Conservation (phyloP, 75 land plant genomes). For the Selaginella tamariscina region DNA sequence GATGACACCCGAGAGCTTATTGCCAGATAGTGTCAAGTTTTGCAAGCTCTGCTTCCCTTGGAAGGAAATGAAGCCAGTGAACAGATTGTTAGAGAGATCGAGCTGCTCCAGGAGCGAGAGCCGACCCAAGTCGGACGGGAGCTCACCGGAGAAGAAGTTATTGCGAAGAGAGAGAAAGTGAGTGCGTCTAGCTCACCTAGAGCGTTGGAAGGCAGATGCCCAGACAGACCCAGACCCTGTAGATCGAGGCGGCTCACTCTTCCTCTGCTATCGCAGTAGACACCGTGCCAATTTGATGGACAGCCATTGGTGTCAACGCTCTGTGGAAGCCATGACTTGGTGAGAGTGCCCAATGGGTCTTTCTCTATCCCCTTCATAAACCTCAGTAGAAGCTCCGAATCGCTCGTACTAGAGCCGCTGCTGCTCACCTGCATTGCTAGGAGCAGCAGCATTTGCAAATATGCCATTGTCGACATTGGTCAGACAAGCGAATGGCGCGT, state of each 20-base stretch:
- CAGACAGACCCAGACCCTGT: constrained; percentile 38
- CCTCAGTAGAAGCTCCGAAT: constrained; percentile 24
- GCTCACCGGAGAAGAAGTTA: constrained; percentile 46
- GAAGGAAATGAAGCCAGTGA: constrained; percentile 17
- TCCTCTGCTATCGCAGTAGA: constrained; percentile 43
- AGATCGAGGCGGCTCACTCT: constrained; percentile 53
- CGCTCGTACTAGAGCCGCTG: neutral
- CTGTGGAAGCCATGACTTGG: constrained; percentile 62
- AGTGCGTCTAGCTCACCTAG: constrained; percentile 39
- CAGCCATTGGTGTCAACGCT: constrained; percentile 65
- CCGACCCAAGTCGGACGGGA: constrained; percentile 49
- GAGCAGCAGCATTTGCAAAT: no score
- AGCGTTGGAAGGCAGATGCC: constrained; percentile 36
- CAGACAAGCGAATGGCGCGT: no score
- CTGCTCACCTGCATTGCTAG: neutral
- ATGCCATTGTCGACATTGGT: no score
- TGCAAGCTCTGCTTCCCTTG: neutral
- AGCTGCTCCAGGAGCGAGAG: constrained; percentile 18
- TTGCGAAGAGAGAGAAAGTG: constrained; percentile 46
- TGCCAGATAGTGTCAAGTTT: neutral
- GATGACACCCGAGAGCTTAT: neutral
- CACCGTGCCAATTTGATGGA: constrained; percentile 77
- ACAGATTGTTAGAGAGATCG: constrained; percentile 16
- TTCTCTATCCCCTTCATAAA: constrained; percentile 60
- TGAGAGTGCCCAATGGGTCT: constrained; percentile 53